Conservation (phyloP, 2,329 filamentous ascomycete species). For the Aspergillus alliaceus region DNA sequence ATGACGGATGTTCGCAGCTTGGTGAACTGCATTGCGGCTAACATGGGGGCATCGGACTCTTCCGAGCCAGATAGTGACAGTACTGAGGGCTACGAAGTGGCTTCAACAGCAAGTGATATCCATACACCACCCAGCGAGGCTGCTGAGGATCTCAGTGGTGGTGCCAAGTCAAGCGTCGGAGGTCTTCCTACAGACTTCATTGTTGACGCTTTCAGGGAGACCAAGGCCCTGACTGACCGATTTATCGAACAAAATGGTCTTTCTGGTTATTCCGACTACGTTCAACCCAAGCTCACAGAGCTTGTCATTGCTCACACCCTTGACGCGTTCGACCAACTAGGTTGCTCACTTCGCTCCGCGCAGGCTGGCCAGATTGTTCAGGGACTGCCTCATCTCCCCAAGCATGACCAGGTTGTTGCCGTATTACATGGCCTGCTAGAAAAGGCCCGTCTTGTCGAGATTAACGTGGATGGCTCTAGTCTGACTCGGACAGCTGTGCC, state of each 20-base stretch:
- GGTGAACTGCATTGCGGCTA: constrained; percentile 20
- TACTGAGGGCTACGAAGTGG: background rate
- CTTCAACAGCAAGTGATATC: background rate
- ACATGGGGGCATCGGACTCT: constrained; percentile 3
- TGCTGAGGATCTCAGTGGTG: background rate
- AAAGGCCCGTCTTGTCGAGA: constrained; percentile 31
- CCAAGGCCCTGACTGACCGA: constrained; percentile 22
- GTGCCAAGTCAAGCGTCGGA: background rate
- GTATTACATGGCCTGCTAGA: constrained; percentile 35
- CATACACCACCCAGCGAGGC: background rate
- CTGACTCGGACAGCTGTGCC: constrained; percentile 30
- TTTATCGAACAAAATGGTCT: constrained; percentile 20
- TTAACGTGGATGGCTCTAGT: constrained; percentile 14
- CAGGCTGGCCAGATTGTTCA: constrained; percentile 17
- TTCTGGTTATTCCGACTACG: constrained; percentile 20
- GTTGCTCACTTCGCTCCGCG: constrained; percentile 20
- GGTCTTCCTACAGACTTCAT: constrained; percentile 7
- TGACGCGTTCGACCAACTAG: constrained; percentile 37
- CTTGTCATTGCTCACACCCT: constrained; percentile 22
- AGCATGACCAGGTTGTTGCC: constrained; percentile 28
- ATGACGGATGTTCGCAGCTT: constrained; percentile 28
- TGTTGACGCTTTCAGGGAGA: constrained; percentile 23
- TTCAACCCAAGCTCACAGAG: constrained; percentile 23
- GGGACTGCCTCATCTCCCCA: constrained; percentile 22
- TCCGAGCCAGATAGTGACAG: background rate